A percentile compares a stretch with the other conserved stretches of the same genome.
Conservation (phyloP, 495 filamentous ascomycete genomes). For the Podospora pseudocomata region DNA sequence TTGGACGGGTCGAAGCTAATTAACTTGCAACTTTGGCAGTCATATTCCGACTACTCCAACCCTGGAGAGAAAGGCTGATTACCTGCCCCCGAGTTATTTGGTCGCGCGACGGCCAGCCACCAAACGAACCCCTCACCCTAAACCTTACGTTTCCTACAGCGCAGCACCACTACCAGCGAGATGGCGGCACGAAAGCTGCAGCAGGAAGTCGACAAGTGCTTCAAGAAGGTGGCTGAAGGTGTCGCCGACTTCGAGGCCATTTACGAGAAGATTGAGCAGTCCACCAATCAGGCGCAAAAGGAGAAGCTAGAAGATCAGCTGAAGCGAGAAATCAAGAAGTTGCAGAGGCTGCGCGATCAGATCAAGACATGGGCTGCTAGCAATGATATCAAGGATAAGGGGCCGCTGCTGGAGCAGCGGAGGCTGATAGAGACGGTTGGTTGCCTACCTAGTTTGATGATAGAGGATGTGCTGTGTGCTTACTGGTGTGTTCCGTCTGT, state of each 20-base stretch:
- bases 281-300: constrained; percentile 88
- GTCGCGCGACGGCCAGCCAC: constrained; percentile 7
- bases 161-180: constrained; percentile 28
- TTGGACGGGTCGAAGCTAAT: constrained; percentile 5
- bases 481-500: constrained; percentile 17
- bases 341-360: constrained; percentile 93
- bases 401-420: constrained; percentile 84
- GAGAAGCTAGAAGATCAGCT: constrained; percentile 96
- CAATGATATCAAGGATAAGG: constrained; percentile 99
- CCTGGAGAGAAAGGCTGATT: not conserved
- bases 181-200: constrained; percentile 96
- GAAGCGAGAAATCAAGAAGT: constrained; percentile 99
- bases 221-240: constrained; percentile 93
- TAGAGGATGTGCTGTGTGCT: constrained; percentile 4
- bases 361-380: constrained; percentile 98
- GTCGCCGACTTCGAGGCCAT: constrained; percentile 89
- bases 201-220: constrained; percentile 97
- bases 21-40: constrained; percentile 4
- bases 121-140: constrained; percentile 2
- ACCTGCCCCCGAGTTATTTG: constrained; percentile 2
- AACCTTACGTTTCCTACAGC: not conserved
- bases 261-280: constrained; percentile 91
- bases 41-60: not conserved
- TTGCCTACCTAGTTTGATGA: constrained; percentile 1
- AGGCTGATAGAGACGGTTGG: constrained; percentile 92